These are phyloP conservation scores for Auriscalpium microsporum DNA, from an alignment of 768 basidiomycete species.

Conservation along the genomic window DNA sequence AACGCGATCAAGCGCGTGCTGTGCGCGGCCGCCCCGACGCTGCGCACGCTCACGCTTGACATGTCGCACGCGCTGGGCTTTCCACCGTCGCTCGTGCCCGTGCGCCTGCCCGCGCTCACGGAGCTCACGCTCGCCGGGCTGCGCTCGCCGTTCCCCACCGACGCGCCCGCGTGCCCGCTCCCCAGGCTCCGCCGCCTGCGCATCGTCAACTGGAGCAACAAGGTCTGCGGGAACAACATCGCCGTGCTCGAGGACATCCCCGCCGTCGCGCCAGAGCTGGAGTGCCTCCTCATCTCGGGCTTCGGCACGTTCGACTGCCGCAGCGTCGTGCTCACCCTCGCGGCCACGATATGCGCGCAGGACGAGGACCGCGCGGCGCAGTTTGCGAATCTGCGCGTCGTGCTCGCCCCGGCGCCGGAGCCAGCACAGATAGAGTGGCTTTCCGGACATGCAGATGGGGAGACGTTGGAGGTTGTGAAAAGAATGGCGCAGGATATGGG, in stretches of 20 bases:
- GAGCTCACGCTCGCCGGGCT: neutral
- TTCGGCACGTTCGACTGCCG: neutral
- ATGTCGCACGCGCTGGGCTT: neutral
- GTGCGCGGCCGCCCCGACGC: neutral
- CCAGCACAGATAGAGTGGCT: no score
- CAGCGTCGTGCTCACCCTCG: neutral
- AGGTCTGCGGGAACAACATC: neutral
- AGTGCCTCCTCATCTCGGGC: neutral
- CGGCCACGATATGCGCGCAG: neutral
- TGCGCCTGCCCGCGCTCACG: neutral
- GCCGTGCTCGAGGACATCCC: neutral
- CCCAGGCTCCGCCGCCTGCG: neutral
- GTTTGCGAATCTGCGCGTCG: neutral
- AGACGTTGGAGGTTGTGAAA: neutral
- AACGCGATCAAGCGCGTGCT: neutral
- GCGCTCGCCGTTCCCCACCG: no score
- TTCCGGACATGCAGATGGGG: no score
- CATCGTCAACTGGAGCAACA: neutral
- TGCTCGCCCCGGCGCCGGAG: neutral
- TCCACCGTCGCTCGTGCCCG: neutral
- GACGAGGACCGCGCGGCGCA: neutral
- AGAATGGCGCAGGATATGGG: neutral
- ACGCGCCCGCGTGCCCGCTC: neutral
- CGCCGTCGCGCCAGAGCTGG: neutral
- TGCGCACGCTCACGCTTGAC: neutral